These are phyloP conservation scores for Malus asiatica DNA, from an alignment of 306 rosid genomes.

Conservation along the genomic window DNA sequence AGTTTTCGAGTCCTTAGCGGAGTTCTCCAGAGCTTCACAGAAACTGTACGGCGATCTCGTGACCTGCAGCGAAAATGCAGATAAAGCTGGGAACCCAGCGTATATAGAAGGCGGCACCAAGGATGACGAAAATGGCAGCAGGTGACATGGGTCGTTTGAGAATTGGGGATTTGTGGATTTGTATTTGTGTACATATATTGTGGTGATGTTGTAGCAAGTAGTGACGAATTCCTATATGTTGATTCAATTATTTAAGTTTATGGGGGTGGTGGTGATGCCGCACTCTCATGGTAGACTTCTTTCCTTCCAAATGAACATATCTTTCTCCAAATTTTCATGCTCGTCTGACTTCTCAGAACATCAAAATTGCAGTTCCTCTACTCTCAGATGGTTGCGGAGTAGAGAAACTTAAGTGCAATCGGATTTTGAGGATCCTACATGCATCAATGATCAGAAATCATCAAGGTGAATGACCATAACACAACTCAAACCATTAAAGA, in stretches of 20 bases:
- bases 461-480: too few species aligned
- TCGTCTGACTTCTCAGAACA: background rate
- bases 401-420: background rate
- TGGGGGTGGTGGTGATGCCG: background rate
- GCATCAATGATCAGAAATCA: too few species aligned
- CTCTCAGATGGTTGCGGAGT: background rate
- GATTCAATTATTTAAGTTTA: background rate
- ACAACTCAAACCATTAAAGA: background rate
- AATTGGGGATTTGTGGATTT: conserved; percentile 13
- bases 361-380: background rate
- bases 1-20: conserved; percentile 69
- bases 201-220: conserved; percentile 6
- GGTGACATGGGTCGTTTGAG: conserved; percentile 17
- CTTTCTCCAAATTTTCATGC: background rate
- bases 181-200: conserved; percentile 49
- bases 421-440: too few species aligned
- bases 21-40: conserved; percentile 67
- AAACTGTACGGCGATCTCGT: conserved; percentile 68
- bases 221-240: conserved; percentile 17
- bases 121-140: conserved; percentile 30
- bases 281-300: background rate
- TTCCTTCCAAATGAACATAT: background rate
- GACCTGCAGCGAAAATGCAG: conserved; percentile 40
- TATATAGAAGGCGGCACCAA: conserved; percentile 38
- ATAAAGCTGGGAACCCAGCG: conserved; percentile 36